Conservation (phyloP, 202 grass and related monocot species). For the Brachypodium distachyon region DNA sequence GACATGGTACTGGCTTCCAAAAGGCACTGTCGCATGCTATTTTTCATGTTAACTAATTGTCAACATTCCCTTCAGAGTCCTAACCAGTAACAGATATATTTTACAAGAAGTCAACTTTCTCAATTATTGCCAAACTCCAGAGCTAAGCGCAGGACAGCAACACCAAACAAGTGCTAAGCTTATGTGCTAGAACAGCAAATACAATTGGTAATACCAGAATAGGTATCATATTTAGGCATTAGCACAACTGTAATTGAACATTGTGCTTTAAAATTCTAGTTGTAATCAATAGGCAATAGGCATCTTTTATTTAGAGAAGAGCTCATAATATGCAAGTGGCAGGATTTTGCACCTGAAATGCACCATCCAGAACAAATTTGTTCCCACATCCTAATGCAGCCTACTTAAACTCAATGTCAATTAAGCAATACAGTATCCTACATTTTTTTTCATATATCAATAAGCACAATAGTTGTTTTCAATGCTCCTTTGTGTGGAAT, state of each 20-base stretch:
- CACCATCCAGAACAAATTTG: neutral
- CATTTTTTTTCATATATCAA: neutral
- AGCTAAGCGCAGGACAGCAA: neutral
- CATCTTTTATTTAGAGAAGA: neutral
- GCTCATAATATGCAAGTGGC: neutral
- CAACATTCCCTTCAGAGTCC: neutral
- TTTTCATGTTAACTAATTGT: neutral
- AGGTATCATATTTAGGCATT: neutral
- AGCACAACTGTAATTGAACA: neutral
- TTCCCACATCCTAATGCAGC: neutral
- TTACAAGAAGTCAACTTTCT: neutral
- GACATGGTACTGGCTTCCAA: neutral
- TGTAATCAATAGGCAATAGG: neutral
- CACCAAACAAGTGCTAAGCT: neutral
- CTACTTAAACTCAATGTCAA: neutral
- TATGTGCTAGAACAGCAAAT: neutral
- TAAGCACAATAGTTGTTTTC: neutral
- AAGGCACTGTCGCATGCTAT: neutral
- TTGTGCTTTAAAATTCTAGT: neutral
- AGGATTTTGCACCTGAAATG: neutral
- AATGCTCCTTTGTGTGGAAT: neutral
- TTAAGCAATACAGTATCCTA: neutral
- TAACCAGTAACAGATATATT: neutral
- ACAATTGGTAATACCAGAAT: neutral
- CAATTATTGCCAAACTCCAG: neutral